Base-by-base conservation (phyloP, 345 rosid species). In the Bruguiera parviflora region DNA sequence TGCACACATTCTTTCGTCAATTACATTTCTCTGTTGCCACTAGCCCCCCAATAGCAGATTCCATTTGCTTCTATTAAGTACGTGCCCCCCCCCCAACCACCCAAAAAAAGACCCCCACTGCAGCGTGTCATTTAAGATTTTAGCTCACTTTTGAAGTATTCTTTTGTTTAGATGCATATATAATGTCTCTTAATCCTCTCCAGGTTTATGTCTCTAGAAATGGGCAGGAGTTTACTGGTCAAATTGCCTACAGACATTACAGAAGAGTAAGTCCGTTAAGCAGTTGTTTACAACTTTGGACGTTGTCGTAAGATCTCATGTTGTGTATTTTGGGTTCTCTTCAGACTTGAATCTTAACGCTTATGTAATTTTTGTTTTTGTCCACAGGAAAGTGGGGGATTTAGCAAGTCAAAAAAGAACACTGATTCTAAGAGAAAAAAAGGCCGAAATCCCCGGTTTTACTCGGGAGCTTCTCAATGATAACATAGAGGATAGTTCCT, bases 181-280 rank as follows among this genome's bases (percentile, higher is more conserved):
- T 3, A 47, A 58, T 57, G 16, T 47, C 22, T 7, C 55, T 47
- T 53, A 21, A 52, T 15, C 32, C 11, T 56, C 27, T 72, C 76
- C 82, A 93, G 99, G 92, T 94, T 68, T 94, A 88, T 61, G 70
- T 89, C 43, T 75, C 92, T 47, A 80, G 72, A 77, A 81, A 37
- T 62, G 96, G 97, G 60, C 89, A 88, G 75, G 99, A 95, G 84
- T 70, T 90, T 72, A 68, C 96, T 0, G 99, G 99, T 63, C 87
- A 67, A 73, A 71, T 76, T 58, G 99, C 97, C 39, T 92, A 92
- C 77, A 87, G 88, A 77, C 80, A 78, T 60, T 92, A 85, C 81
- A 81, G 76, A 84, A 95, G 85, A 96, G 98, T 89, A 65, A 78
- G 69, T 13, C 49, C 16, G 18, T 6, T 39, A 25, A 57, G 62